These are phyloP conservation scores for Hypoxylon sp. DNA, from an alignment of 2,329 filamentous ascomycete genomes.

Conservation along the genomic window DNA sequence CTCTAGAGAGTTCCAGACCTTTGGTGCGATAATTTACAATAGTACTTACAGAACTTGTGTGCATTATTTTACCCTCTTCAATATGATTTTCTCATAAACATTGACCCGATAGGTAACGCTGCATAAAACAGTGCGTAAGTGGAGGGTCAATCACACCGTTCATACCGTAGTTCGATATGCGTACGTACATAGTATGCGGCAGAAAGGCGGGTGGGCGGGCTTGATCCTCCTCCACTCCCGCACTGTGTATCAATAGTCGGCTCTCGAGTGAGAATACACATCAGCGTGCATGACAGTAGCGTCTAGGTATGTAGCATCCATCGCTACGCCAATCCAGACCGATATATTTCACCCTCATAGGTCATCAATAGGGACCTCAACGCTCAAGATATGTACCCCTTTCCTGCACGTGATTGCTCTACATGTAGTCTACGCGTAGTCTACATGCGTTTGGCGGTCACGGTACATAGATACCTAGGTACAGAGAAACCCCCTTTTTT, in stretches of 20 bases:
- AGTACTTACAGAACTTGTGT: conserved; percentile 23
- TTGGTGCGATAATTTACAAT: too few species aligned
- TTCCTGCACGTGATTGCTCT: conserved; percentile 28
- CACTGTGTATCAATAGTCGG: conserved; percentile 23
- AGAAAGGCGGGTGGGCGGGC: conserved; percentile 1
- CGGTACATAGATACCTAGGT: conserved; percentile 12
- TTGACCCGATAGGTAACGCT: conserved; percentile 35
- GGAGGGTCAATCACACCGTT: conserved; percentile 32
- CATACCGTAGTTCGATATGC: conserved; percentile 28
- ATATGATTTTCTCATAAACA: conserved; percentile 34
- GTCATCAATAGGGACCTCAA: too few species aligned
- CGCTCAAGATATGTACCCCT: conserved; percentile 11
- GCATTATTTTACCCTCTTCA: conserved; percentile 26
- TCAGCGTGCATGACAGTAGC: conserved; percentile 37
- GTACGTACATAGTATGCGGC: conserved; percentile 29
- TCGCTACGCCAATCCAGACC: conserved; percentile 24
- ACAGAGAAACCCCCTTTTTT: conserved; percentile 16
- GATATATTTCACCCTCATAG: conserved; percentile 12
- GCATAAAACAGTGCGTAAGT: conserved; percentile 37
- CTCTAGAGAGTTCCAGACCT: conserved; percentile 15
- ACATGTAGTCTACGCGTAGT: conserved; percentile 21
- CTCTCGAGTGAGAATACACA: conserved; percentile 28
- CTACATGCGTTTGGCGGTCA: conserved; percentile 7
- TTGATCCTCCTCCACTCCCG: conserved; percentile 21
- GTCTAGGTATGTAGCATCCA: conserved; percentile 14